Conservation (phyloP, 2,329 filamentous ascomycete genomes). For the Colletotrichum agaves region DNA sequence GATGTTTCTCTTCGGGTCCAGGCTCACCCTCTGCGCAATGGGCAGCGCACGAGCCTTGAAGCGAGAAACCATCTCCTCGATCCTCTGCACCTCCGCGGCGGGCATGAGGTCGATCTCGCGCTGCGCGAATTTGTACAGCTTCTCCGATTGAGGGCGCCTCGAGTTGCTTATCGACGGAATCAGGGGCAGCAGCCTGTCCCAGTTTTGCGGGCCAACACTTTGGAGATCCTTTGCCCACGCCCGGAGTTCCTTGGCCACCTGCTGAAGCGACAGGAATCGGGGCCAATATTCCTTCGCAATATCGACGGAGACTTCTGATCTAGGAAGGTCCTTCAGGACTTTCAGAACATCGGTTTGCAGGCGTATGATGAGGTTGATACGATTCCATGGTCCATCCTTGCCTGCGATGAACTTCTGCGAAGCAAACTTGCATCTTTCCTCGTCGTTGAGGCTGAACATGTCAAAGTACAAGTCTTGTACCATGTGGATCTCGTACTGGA, state of each 20-base stretch:
- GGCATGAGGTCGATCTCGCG: conserved; percentile 26
- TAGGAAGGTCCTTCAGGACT: not conserved
- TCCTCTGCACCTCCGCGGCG: not conserved
- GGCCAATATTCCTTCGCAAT: not conserved
- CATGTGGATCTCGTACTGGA: not conserved
- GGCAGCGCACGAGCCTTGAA: not conserved
- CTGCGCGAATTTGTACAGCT: conserved; percentile 20
- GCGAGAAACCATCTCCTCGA: not conserved
- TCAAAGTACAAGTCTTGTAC: conserved; percentile 3
- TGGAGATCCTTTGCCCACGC: no score
- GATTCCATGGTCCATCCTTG: not conserved
- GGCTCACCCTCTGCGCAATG: not conserved
- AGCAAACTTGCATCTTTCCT: not conserved
- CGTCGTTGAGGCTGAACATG: conserved; percentile 6
- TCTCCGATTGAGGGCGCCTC: conserved; percentile 1
- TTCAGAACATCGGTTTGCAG: not conserved
- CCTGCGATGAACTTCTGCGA: not conserved
- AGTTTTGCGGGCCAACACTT: conserved; percentile 2
- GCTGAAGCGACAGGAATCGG: not conserved
- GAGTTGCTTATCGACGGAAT: conserved; percentile 15
- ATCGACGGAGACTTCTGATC: not conserved
- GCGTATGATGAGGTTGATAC: no score
- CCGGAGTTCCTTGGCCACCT: not conserved
- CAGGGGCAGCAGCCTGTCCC: not conserved
- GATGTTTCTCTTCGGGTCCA: not conserved